Base-by-base conservation (phyloP, 441 rosid genomes). In the Jatropha podagrica region DNA sequence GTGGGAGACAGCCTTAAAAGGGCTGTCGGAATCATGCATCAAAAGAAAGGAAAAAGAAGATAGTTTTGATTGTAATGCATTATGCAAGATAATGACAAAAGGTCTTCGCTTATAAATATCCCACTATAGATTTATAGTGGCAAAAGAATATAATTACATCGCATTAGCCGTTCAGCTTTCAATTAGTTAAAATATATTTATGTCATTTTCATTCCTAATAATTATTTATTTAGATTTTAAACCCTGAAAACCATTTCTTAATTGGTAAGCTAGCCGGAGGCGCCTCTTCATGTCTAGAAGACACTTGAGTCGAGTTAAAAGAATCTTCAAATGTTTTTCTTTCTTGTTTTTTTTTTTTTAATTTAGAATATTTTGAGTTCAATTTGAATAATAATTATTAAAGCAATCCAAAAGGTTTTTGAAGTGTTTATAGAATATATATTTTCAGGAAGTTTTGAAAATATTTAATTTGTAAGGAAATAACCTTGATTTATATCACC, bases 1-100 rank as follows among this genome's bases (percentile, higher is more conserved):
- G 54, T 69, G 78, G 74, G 55, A 64, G 78, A 76, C 74, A 76
- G 11, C 69, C 61, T 65, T 44, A 7, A 40, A 40, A 7, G 59
- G 65, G 27, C 15, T 27, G 70, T 42, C 67, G 42, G 59, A 65
- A 48, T 44, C 54, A 18, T 71, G 68, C 76, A 65, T 77, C 7
- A 65, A 65, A 65, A 77, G 67, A 58, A 61, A 38, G 20, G 9
- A 0, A 52, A 15, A 52, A 49, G 9, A 49, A 18, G 4, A 4
- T 11, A 13, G 3, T 49, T 49, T 49, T 49, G 54, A 13, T 49
- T 49, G 37, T 41, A 8, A 51, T 65, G 48, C 27, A 15, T 52
- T 54, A 49, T 48, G 67, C 66, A 7, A 59, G 60, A 75, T 46
- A 56, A 13, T n/a, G 73, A 46, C 60, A 58, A 27, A 58, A 27